Evolutionary conservation across 1,284 basidiomycete genomes (phyloP), one percentile per base, ranked within the genome.

Genomic region (Mycena citricolor): DNA sequence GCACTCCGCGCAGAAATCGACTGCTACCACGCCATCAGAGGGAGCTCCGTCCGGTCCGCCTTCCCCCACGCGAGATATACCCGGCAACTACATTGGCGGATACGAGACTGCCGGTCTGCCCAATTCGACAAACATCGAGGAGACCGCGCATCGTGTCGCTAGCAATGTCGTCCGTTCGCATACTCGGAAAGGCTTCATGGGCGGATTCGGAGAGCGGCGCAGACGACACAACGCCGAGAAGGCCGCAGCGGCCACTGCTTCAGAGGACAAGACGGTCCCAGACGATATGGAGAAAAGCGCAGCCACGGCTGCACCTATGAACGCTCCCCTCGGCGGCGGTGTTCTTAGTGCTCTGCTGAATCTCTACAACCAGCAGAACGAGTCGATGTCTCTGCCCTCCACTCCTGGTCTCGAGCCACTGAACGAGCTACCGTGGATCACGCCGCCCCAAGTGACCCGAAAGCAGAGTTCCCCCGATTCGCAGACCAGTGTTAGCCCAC

Each of bases 291-390:
- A 70, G 44, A 54, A 52, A 25, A 59, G 57, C 11, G 56, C 57
- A 14, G 50, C 47, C 30, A 28, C 32, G 7, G 34, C 26, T 2
- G 41, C 10, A 38, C 50, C 33, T 19, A 56, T 47, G 25, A 47
- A 49, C 47, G 16, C 54, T 6, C 23, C 51, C 14, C 55, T 52
- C 14, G 69, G 71, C 0, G 65, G 64, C 5, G 77, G 79, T 22
- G 67, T 82, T 3, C 67, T 82, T 10, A 74, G 76, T 10, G 64
- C 79, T 5, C 58, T 83, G 30, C 59, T 83, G 22, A 65, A 74
- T 10, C 64, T 81, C 16, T 82, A 82, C 54, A 69, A 74, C 44
- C 66, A 68, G 14, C 58, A 63, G 8, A 57, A 60, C 1, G 55
- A 47, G n/a, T 49, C 57, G 3, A 24, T 25, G 5, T 62, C 61